Conservation (phyloP, 2,329 filamentous ascomycete species). For the Stachybotrys chlorohalonatus region DNA sequence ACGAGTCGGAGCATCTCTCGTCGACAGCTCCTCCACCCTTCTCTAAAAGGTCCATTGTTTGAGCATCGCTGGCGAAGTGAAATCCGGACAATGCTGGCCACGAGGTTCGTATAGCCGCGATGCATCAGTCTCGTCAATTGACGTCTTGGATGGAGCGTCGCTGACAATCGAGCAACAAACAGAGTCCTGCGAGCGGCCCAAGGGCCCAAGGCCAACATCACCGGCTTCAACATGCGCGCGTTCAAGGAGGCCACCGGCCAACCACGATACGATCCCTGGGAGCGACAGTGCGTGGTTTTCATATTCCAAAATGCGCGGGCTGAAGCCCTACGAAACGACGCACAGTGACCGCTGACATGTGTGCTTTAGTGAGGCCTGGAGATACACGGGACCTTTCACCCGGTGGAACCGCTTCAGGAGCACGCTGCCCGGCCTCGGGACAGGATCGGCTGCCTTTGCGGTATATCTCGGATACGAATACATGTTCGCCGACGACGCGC, state of each 20-base stretch:
- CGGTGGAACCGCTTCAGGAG: conserved; percentile 83
- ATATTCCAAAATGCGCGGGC: not conserved
- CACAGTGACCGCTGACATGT: conserved; percentile 4
- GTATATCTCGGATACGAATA: conserved; percentile 87
- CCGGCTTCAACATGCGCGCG: conserved; percentile 83
- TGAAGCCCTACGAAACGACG: not conserved
- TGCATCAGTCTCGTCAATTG: not conserved
- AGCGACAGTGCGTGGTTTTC: conserved; percentile 43
- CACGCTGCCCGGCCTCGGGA: conserved; percentile 83
- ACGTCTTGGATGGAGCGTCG: conserved; percentile 1
- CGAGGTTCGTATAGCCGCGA: conserved; percentile 19
- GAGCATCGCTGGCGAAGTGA: not conserved
- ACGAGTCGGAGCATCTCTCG: not conserved
- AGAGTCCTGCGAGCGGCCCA: conserved; percentile 42
- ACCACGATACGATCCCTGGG: conserved; percentile 58
- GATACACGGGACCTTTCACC: conserved; percentile 82
- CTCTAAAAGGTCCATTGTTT: conserved; percentile 13
- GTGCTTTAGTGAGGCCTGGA: conserved; percentile 73
- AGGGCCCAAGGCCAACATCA: conserved; percentile 62
- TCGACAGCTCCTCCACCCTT: conserved; percentile 8
- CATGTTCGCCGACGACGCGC: conserved; percentile 69
- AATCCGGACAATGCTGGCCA: conserved; percentile 26
- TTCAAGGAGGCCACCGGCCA: conserved; percentile 63
- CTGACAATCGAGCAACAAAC: conserved; percentile 4
- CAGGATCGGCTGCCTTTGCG: conserved; percentile 83